Evolutionary conservation across 179 eudicot species (phyloP).

Genomic region (Beta corolliflora): DNA sequence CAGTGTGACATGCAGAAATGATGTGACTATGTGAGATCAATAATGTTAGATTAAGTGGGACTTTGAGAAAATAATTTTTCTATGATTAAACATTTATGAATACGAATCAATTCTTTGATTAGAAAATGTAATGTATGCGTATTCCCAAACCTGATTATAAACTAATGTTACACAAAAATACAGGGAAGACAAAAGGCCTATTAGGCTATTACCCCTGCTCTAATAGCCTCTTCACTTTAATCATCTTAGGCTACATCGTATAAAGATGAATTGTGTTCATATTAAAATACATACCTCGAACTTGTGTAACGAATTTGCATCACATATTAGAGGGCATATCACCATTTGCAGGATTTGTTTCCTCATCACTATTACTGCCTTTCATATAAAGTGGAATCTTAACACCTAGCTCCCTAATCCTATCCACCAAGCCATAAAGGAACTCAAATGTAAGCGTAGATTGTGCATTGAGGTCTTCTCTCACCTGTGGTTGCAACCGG

Average conservation of each 20-base stretch:
- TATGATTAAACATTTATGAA: not conserved
- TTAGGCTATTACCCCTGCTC: not conserved
- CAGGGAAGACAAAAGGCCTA: not conserved
- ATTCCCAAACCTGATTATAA: slow-evolving; percentile 5
- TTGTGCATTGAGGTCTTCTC: slow-evolving; percentile 80
- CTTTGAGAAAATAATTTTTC: not conserved
- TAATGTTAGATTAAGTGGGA: not conserved
- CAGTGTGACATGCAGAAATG: not conserved
- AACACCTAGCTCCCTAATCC: slow-evolving; percentile 61
- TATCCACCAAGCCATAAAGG: slow-evolving; percentile 68
- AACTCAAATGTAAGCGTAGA: slow-evolving; percentile 68
- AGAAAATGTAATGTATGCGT: slow-evolving; percentile 2
- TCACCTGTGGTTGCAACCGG: slow-evolving; percentile 65
- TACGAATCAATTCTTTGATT: not conserved
- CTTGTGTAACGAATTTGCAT: not conserved
- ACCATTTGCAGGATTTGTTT: slow-evolving; percentile 33
- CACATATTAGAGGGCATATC: slow-evolving; percentile 18
- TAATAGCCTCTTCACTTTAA: not conserved
- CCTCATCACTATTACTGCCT: slow-evolving; percentile 12
- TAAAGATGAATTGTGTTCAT: not conserved
- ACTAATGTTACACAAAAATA: slow-evolving; percentile 17
- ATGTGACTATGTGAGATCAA: not conserved
- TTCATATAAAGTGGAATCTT: slow-evolving; percentile 64
- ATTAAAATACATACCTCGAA: slow-evolving; percentile 9
- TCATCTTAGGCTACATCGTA: not conserved